Base-by-base conservation (phyloP, 768 basidiomycete genomes). In the Dictyophora rubrovolvata region DNA sequence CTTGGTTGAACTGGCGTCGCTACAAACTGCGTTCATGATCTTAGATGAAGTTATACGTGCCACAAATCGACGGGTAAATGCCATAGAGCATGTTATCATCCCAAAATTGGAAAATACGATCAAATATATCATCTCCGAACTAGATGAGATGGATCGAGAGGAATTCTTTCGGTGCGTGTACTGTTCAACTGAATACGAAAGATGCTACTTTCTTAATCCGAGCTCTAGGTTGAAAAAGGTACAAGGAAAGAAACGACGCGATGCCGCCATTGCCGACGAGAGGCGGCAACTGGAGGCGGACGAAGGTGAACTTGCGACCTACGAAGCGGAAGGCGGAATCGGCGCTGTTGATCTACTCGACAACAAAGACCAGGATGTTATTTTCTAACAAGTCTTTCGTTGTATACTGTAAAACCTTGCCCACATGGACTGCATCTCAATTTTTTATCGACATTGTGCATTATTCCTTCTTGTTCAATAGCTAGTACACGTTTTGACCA, bases 31-130 rank as follows among this genome's bases (percentile, higher is more conserved):
- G 5, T 99, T 99, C 75, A 95, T 87, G 59, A 97, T 98, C 64
- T 82, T 99, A 37, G 96, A 99, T 72, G 96, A 98, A 73, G 96
- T 98, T 61, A 99, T 99, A 67, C 89, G 92, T 51, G 93, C 94
- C n/a, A 98, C 96, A 37, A 99, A 98, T 71, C 89, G 96, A 54
- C 85, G 96, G 63, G 96, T 99, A 46, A 99, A 99, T 68, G 96
- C 96, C 2, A 95, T 99, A 63, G 96, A 99, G 66, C 93, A 99
- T 69, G 85, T 99, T 63, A 78, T 99, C 65, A 97, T 99, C 60
- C 96, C 96, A 17, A 81, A 87, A 48, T 75, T 99, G 53, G 95
- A 98, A 50, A 97, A 97, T 71, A 98, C 96, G 14, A 92, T 99
- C 77, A 91, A 90, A 67, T 99, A 97, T 70, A 97, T 99, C 69